Conservation (phyloP, 2,329 filamentous ascomycete genomes). For the Grosmannia huntii region DNA sequence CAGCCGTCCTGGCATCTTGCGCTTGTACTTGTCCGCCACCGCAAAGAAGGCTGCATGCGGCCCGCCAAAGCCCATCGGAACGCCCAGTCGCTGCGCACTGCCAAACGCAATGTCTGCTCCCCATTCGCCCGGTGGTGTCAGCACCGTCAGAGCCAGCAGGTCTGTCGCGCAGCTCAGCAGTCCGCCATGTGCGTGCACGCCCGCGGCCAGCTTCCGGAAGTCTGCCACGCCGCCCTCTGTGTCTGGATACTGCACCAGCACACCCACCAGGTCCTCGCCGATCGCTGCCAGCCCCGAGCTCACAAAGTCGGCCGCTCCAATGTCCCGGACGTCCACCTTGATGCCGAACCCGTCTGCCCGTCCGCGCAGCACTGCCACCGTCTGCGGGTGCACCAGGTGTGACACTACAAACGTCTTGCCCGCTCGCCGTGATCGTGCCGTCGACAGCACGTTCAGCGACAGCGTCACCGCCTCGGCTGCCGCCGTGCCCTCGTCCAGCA, state of each 20-base stretch:
- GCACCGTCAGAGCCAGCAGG: conserved; percentile 70
- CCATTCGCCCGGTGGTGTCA: conserved; percentile 86
- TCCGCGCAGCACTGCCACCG: conserved; percentile 68
- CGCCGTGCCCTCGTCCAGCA: conserved; percentile 83
- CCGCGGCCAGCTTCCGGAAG: conserved; percentile 59
- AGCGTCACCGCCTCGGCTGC: conserved; percentile 94
- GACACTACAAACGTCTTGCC: conserved; percentile 80
- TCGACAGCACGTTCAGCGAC: conserved; percentile 63
- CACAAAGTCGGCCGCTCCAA: conserved; percentile 48
- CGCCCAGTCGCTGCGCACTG: conserved; percentile 80
- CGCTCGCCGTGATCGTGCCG: conserved; percentile 56
- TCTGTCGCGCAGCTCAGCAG: conserved; percentile 84
- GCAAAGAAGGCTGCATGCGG: conserved; percentile 97
- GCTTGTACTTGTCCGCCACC: conserved; percentile 80
- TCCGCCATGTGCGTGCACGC: conserved; percentile 64
- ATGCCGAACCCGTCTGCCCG: conserved; percentile 89
- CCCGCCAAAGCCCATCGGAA: conserved; percentile 83
- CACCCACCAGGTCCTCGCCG: conserved; percentile 73
- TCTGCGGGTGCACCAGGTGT: conserved; percentile 71
- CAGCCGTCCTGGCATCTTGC: conserved; percentile 83
- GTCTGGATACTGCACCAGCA: conserved; percentile 90
- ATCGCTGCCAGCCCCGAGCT: conserved; percentile 54
- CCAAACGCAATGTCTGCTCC: conserved; percentile 93
- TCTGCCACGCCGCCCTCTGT: conserved; percentile 70
- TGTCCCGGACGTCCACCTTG: conserved; percentile 58